phyloP scores from a whole-genome alignment of 768 basidiomycete species.

The Lentinus brumalis region DNA sequence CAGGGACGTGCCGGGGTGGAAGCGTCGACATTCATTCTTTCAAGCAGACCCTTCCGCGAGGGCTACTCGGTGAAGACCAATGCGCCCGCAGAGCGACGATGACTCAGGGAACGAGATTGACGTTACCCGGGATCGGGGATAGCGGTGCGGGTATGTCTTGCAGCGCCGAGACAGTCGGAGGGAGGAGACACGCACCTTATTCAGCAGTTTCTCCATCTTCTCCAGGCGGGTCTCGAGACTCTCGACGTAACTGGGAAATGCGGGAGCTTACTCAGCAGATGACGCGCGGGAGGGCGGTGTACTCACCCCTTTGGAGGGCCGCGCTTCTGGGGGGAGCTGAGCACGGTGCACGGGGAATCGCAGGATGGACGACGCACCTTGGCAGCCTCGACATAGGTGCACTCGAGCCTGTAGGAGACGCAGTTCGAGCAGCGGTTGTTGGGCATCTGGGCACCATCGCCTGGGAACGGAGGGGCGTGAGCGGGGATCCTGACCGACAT shows the following conservation, averaged over 20 bases:
- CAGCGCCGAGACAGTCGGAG: neutral
- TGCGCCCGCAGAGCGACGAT: too few relatives aligned
- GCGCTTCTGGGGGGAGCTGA: slow-evolving; percentile 40
- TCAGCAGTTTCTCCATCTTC: slow-evolving; percentile 42
- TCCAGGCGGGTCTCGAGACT: slow-evolving; percentile 45
- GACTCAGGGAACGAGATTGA: neutral
- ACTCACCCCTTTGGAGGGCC: slow-evolving; percentile 65
- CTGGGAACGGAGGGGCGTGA: slow-evolving; percentile 31
- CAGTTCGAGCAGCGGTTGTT: slow-evolving; percentile 68
- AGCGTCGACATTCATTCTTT: too few relatives aligned
- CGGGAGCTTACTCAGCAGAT: neutral
- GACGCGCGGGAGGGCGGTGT: neutral
- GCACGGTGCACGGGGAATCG: neutral
- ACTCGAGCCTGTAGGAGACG: slow-evolving; percentile 55
- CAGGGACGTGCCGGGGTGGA: too few relatives aligned
- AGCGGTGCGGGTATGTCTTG: neutral
- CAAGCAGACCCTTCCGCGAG: too few relatives aligned
- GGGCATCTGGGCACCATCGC: slow-evolving; percentile 71
- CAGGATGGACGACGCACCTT: slow-evolving; percentile 48
- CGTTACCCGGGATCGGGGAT: neutral
- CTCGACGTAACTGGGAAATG: slow-evolving; percentile 35
- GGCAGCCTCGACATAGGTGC: slow-evolving; percentile 68
- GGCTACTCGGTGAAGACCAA: too few relatives aligned
- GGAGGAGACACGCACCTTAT: slow-evolving; percentile 37
- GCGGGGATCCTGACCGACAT: neutral